These are phyloP conservation scores for Isatis tinctoria DNA, from an alignment of 345 rosid species.

Conservation along the genomic window DNA sequence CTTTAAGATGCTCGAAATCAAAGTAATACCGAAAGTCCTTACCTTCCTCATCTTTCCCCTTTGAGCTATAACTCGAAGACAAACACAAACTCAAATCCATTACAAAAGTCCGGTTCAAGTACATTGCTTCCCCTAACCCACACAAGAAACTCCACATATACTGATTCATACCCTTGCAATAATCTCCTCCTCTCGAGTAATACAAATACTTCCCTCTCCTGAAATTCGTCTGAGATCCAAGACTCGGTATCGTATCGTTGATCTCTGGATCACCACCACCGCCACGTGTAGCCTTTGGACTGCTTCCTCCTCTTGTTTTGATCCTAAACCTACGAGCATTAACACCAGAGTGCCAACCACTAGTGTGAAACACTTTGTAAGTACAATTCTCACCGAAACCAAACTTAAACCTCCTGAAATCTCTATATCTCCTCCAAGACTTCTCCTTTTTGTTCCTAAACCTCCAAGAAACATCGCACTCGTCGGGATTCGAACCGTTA, in stretches of 20 bases:
- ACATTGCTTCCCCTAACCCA: constrained; percentile 94
- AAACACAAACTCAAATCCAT: constrained; percentile 87
- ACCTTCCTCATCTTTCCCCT: constrained; percentile 73
- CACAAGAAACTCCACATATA: constrained; percentile 94
- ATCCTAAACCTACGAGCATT: constrained; percentile 65
- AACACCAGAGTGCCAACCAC: constrained; percentile 84
- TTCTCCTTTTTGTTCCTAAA: constrained; percentile 92
- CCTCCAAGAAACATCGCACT: constrained; percentile 89
- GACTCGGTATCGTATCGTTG: constrained; percentile 56
- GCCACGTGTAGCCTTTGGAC: constrained; percentile 33
- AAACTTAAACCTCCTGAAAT: constrained; percentile 83
- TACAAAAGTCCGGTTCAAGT: constrained; percentile 83
- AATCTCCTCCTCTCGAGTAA: constrained; percentile 87
- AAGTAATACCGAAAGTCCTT: constrained; percentile 86
- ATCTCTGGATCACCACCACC: constrained; percentile 45
- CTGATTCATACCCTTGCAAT: constrained; percentile 96
- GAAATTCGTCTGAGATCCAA: constrained; percentile 54
- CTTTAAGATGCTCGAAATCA: constrained; percentile 91
- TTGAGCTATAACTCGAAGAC: constrained; percentile 54
- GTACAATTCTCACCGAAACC: constrained; percentile 60
- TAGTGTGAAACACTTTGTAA: constrained; percentile 49
- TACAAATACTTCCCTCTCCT: constrained; percentile 81
- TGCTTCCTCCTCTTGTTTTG: constrained; percentile 5
- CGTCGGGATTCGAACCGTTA: constrained; percentile 60
- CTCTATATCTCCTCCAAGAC: constrained; percentile 92